Evolutionary conservation across 495 filamentous ascomycete species (phyloP).

Genomic region (Penicillium pulvis): DNA sequence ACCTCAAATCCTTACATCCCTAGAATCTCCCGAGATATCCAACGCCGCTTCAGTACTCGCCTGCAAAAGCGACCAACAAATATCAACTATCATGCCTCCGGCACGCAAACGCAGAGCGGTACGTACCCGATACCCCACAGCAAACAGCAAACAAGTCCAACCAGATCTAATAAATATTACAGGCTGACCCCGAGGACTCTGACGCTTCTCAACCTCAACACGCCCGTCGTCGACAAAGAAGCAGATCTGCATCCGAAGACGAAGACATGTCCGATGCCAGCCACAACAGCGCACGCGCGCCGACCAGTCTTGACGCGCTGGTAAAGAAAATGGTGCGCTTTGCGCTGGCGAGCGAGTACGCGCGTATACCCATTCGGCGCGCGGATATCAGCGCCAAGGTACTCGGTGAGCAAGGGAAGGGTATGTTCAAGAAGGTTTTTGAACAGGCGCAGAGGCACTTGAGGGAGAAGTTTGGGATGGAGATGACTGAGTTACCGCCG

Average conservation of each 20-base stretch:
- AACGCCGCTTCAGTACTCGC: background rate
- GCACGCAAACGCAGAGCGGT: constrained; percentile 44
- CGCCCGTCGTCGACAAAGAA: constrained; percentile 22
- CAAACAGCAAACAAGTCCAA: background rate
- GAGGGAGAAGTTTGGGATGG: constrained; percentile 74
- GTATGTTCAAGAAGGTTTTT: constrained; percentile 71
- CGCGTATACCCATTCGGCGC: constrained; percentile 74
- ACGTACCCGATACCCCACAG: constrained; percentile 9
- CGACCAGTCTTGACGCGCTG: constrained; percentile 60
- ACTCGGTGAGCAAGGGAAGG: constrained; percentile 38
- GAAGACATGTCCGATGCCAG: constrained; percentile 22
- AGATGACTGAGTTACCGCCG: constrained; percentile 76
- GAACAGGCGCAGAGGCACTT: constrained; percentile 67
- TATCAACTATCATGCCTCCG: constrained; percentile 31
- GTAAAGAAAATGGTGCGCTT: constrained; percentile 91
- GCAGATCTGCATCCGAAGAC: constrained; percentile 9
- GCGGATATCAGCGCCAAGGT: constrained; percentile 76
- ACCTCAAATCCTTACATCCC: background rate
- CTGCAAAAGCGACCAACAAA: background rate
- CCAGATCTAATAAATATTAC: constrained; percentile 2
- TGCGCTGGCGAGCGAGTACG: constrained; percentile 84
- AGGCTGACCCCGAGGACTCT: constrained; percentile 4
- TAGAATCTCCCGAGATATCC: background rate
- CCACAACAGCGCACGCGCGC: constrained; percentile 30
- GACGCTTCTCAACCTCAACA: constrained; percentile 11